Evolutionary conservation across 495 filamentous ascomycete genomes (phyloP).

Genomic region (Neurospora sp.): DNA sequence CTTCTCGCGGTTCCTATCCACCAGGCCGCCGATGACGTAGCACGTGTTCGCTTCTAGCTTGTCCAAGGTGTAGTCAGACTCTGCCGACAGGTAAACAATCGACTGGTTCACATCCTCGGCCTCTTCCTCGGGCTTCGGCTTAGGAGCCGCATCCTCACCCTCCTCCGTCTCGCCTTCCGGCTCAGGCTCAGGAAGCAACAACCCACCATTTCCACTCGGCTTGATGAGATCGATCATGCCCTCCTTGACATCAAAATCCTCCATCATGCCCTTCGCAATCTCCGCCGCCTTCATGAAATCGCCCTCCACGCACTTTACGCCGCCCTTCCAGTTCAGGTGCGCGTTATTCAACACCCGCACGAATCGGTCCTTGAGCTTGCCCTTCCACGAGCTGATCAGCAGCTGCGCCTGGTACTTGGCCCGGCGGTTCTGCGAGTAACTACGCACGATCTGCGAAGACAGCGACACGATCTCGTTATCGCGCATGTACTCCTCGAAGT

Average conservation of each 20-base stretch:
- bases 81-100: conserved; percentile 79
- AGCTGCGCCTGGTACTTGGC: conserved; percentile 57
- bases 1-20: conserved; percentile 93
- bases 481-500: conserved; percentile 82
- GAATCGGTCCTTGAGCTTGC: conserved; percentile 65
- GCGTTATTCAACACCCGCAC: conserved; percentile 58
- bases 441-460: conserved; percentile 68
- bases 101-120: conserved; percentile 28
- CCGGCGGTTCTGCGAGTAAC: conserved; percentile 76
- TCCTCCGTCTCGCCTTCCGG: conserved; percentile 7
- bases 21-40: conserved; percentile 90
- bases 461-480: conserved; percentile 76
- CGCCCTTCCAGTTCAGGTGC: conserved; percentile 67
- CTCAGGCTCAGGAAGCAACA: conserved; percentile 19
- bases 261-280: conserved; percentile 51
- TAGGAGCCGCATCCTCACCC: not conserved
- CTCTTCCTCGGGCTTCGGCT: conserved; percentile 19
- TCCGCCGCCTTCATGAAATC: conserved; percentile 59
- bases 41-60: conserved; percentile 72
- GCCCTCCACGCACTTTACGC: conserved; percentile 52
- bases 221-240: conserved; percentile 43
- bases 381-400: conserved; percentile 64
- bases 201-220: conserved; percentile 24
- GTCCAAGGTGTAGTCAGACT: conserved; percentile 71
- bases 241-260: conserved; percentile 35